phyloP scores from a whole-genome alignment of 2,329 filamentous ascomycete genomes.

The Teratosphaeria gauchensis region DNA sequence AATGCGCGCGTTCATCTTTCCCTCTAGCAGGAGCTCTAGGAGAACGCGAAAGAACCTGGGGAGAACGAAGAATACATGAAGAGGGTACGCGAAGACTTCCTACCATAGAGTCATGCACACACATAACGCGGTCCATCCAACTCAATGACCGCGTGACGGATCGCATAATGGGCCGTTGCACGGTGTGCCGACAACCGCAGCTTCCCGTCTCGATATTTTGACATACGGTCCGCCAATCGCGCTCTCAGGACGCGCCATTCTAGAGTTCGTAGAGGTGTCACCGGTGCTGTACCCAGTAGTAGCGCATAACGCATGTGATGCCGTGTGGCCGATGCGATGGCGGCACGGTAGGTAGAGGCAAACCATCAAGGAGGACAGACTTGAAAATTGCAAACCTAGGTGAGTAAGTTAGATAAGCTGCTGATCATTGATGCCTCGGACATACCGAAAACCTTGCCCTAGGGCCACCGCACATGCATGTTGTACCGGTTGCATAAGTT shows the following conservation, averaged over 20 bases:
- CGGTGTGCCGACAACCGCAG: neutral
- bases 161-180: neutral
- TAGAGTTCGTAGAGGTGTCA: neutral
- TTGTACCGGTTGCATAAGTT: too few relatives aligned
- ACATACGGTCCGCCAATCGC: neutral
- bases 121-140: neutral
- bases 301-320: neutral
- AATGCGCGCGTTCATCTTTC: neutral
- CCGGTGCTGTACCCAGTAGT: neutral
- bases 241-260: neutral
- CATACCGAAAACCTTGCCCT: too few relatives aligned
- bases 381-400: too few relatives aligned
- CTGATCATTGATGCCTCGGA: neutral
- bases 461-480: too few relatives aligned
- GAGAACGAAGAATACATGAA: neutral
- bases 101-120: neutral
- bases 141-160: neutral
- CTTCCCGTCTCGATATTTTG: neutral
- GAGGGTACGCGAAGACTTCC: neutral
- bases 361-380: too few relatives aligned
- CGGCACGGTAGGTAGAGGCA: too few relatives aligned
- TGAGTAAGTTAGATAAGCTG: too few relatives aligned
- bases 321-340: too few relatives aligned
- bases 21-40: neutral
- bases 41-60: neutral